Conservation (phyloP, 345 rosid genomes). For the Garcia nutans region DNA sequence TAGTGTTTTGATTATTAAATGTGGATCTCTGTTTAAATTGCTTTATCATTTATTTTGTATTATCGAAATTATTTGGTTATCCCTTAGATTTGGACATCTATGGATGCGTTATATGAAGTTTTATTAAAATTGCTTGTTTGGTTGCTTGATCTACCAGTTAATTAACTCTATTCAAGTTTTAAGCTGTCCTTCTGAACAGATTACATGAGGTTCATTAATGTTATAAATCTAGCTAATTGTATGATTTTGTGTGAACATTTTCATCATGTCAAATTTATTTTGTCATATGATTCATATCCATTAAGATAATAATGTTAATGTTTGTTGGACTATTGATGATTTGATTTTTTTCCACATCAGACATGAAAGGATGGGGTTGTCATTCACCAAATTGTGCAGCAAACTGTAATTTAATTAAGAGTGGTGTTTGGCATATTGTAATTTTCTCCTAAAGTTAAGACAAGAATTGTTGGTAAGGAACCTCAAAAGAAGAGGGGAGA, state of each 20-base stretch:
- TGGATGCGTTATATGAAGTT: not conserved
- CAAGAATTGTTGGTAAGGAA: too few species aligned
- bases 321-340: not conserved
- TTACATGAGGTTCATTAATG: not conserved
- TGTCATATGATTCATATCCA: not conserved
- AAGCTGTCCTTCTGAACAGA: not conserved
- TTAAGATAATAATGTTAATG: not conserved
- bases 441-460: too few species aligned
- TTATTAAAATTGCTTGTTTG: too few species aligned
- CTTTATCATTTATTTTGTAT: not conserved
- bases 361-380: too few species aligned
- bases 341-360: not conserved
- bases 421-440: too few species aligned
- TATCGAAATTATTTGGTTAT: not conserved
- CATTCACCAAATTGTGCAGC: too few species aligned
- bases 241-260: not conserved
- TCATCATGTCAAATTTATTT: not conserved
- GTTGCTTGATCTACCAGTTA: slow-evolving; percentile 4
- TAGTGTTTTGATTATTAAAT: not conserved
- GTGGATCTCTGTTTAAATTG: not conserved
- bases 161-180: not conserved
- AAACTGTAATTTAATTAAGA: too few species aligned
- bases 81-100: slow-evolving; percentile 7
- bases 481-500: too few species aligned
- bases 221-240: not conserved